These are phyloP conservation scores for Begonia peltatifolia DNA, from an alignment of 306 rosid genomes.

Conservation along the genomic window DNA sequence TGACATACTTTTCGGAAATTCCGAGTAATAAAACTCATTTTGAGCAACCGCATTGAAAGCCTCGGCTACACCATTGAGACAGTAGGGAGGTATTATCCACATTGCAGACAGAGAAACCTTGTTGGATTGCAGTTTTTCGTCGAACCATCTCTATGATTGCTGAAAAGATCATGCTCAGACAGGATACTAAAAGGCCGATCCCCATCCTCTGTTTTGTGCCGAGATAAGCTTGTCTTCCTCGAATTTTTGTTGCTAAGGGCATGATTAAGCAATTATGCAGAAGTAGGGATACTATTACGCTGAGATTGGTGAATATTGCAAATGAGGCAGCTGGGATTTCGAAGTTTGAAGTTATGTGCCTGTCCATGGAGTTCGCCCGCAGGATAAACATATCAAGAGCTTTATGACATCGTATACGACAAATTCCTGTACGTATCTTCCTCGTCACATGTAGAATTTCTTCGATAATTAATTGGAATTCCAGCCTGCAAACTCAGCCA, in stretches of 20 bases:
- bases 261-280: slow-evolving; percentile 10
- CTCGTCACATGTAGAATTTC: too few relatives aligned
- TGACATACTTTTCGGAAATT: slow-evolving; percentile 15
- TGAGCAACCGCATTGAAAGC: slow-evolving; percentile 16
- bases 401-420: too few relatives aligned
- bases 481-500: too few relatives aligned
- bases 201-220: slow-evolving; percentile 19
- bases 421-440: too few relatives aligned
- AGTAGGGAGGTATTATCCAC: slow-evolving; percentile 10
- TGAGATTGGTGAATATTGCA: neutral
- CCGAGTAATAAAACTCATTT: slow-evolving; percentile 13
- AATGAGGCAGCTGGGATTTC: slow-evolving; percentile 19
- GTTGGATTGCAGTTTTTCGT: slow-evolving; percentile 12
- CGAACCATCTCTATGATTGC: slow-evolving; percentile 17
- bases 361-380: slow-evolving; percentile 11
- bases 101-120: slow-evolving; percentile 19
- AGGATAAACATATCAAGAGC: too few relatives aligned
- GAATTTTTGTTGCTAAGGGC: slow-evolving; percentile 12
- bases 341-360: slow-evolving; percentile 9
- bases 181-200: slow-evolving; percentile 10
- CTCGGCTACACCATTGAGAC: slow-evolving; percentile 6
- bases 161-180: neutral
- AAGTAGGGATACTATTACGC: slow-evolving; percentile 5
- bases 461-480: too few relatives aligned
- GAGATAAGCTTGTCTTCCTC: slow-evolving; percentile 4